Percentiles rank a stretch among this genome's conserved stretches.
Conservation (phyloP, 768 basidiomycete genomes). For the Myochromella boudieri region DNA sequence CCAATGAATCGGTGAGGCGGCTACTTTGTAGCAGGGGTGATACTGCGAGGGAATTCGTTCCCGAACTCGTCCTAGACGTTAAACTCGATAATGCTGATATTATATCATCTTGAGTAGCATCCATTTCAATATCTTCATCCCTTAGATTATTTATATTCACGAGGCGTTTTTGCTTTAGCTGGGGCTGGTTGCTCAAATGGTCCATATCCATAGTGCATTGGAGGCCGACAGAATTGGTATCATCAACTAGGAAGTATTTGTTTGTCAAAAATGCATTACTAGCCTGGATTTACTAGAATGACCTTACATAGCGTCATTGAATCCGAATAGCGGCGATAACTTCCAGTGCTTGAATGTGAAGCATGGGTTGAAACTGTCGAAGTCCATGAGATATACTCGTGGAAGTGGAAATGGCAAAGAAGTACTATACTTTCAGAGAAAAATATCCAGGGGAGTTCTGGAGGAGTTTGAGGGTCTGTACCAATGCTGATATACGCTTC, state of each 20-base stretch:
- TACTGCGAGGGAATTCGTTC: no score
- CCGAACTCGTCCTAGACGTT: no score
- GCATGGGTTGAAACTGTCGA: not conserved
- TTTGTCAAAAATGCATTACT: no score
- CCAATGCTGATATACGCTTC: not conserved
- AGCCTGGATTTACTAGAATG: no score
- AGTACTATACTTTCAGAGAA: not conserved
- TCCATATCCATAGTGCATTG: not conserved
- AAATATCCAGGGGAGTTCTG: not conserved
- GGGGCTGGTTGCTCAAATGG: not conserved
- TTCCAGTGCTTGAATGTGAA: not conserved
- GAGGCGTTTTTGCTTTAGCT: constrained; percentile 2
- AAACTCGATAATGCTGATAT: no score
- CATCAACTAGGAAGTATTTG: not conserved
- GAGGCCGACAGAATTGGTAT: not conserved
- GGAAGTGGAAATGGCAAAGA: not conserved
- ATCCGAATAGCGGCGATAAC: constrained; percentile 2
- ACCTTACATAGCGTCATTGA: constrained; percentile 1
- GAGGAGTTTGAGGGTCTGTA: constrained; percentile 4
- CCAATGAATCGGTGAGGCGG: no score
- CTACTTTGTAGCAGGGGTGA: no score
- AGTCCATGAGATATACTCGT: not conserved
- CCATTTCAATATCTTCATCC: not conserved
- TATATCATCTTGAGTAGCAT: not conserved
- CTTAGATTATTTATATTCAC: not conserved